These are phyloP conservation scores for Plasmodiophora brassicae DNA, from an alignment of 208 protist species.

Conservation along the genomic window DNA sequence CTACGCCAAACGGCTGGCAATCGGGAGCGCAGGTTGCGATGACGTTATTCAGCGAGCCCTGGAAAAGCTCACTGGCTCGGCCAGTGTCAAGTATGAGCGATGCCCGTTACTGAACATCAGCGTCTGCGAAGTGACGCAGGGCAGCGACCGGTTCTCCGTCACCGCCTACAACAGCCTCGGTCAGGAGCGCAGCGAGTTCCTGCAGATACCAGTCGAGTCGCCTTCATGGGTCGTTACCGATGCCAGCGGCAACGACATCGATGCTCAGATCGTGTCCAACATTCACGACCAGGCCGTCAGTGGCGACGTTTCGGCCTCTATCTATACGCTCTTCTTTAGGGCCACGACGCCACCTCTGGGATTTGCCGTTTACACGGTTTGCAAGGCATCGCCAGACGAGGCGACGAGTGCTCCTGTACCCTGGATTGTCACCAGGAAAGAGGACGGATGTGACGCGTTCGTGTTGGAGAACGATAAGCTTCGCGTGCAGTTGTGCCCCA, in stretches of 20 bases:
- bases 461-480: neutral
- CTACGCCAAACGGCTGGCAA: constrained; percentile 25
- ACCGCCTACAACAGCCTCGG: neutral
- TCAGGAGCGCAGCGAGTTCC: neutral
- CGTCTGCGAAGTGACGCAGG: neutral
- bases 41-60: neutral
- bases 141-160: neutral
- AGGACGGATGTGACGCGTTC: neutral
- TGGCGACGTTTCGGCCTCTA: neutral
- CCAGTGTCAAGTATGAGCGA: neutral
- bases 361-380: neutral
- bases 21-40: constrained; percentile 3
- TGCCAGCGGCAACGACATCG: neutral
- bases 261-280: neutral
- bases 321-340: neutral
- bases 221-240: neutral
- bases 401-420: neutral
- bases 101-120: constrained; percentile 13
- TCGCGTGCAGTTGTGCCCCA: neutral
- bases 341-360: neutral
- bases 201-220: neutral
- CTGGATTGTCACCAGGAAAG: constrained; percentile 6
- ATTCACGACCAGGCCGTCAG: neutral
- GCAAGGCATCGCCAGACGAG: too few relatives aligned
- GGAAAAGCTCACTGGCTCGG: neutral